Evolutionary conservation across 805 yeast species (phyloP), one percentile per base, ranked within the genome.

Genomic region (Millerago galiae): DNA sequence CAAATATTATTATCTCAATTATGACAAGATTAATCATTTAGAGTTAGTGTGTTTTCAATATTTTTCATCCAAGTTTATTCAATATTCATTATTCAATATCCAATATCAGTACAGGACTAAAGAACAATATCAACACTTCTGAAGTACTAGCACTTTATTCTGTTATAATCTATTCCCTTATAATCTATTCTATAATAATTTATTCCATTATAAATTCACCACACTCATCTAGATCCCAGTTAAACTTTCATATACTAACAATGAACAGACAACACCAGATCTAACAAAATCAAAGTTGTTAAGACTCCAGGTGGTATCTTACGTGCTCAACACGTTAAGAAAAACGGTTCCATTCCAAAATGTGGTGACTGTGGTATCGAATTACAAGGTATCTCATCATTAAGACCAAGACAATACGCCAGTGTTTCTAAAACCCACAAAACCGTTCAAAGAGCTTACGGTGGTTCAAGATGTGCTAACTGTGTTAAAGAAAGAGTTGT

Each of bases 221-320:
- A n/a, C n/a, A n/a, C n/a, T n/a, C n/a, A n/a, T n/a, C n/a, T n/a
- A n/a, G n/a, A n/a, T n/a, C n/a, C n/a, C n/a, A n/a, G n/a, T n/a
- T n/a, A n/a, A n/a, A n/a, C n/a, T n/a, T 21, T 7, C 15, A 34
- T 14, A 48, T 54, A 55, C 55, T 50, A 54, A 58, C 61, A 43
- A n/a, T 31, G 25, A 10, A 18, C 50, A 86, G 95, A 89, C 96
- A 93, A 93, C 95, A 90, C 99, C 83, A 84, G 83, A 75, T 93
- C 99, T 64, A 93, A 93, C 96, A 87, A 85, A 81, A 91, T 93
- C 81, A 91, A 86, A 90, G 95, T 91, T 75, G 95, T 91, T 66
- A 93, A 91, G 87, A 93, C 99, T 76, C 99, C 99, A 75, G 99
- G 99, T 82, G 98, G 98, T 71, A 84, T 83, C 75, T 83, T 93